These are phyloP conservation scores for Rubroboletus satanas DNA, from an alignment of 768 basidiomycete species.

Conservation along the genomic window DNA sequence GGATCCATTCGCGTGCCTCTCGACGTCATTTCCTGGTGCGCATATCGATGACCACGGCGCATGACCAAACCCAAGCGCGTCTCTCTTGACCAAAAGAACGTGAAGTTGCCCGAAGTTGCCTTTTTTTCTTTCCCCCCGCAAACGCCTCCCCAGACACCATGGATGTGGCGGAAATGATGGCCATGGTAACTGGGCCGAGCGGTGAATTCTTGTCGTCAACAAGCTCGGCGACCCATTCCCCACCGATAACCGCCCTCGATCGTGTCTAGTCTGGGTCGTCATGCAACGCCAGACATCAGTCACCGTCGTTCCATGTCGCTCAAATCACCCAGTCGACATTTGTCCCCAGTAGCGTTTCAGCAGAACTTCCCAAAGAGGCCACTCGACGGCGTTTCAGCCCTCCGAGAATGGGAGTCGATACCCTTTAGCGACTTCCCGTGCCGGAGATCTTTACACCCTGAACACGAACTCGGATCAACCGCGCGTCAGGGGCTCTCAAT, in stretches of 20 bases:
- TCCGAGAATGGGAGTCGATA: conserved; percentile 5
- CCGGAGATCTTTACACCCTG: background rate
- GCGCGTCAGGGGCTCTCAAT: background rate
- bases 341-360: background rate
- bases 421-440: background rate
- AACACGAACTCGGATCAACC: background rate
- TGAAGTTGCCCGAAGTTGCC: background rate
- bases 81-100: background rate
- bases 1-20: background rate
- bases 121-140: background rate
- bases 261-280: conserved; percentile 10
- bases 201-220: background rate
- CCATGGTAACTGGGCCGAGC: background rate
- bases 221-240: background rate
- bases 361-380: background rate
- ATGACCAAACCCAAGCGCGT: conserved; percentile 8
- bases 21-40: background rate
- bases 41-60: conserved; percentile 8
- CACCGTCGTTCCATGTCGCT: conserved; percentile 3
- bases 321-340: background rate
- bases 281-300: conserved; percentile 12
- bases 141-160: background rate
- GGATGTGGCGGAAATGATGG: conserved; percentile 15
- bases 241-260: conserved; percentile 20
- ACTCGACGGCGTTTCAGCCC: conserved; percentile 10